Conservation (phyloP, 129 eudicot species). For the Tagetes erecta region DNA sequence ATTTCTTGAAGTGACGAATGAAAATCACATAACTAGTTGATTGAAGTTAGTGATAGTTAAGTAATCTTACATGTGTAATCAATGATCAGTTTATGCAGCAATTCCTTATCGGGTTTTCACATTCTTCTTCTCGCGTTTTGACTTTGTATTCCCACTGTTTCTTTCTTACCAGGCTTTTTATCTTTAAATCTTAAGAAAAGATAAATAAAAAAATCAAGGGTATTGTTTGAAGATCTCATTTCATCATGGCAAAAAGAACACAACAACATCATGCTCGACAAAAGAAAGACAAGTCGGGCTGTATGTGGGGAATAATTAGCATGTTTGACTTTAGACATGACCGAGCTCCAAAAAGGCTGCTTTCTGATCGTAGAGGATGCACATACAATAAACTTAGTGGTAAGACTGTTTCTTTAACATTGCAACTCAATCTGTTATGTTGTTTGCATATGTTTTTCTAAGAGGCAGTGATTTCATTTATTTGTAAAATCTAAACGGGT, state of each 20-base stretch:
- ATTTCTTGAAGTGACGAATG: not conserved
- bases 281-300: slow-evolving; percentile 69
- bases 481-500: not conserved
- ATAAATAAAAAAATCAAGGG: slow-evolving; percentile 12
- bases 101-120: not conserved
- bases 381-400: slow-evolving; percentile 35
- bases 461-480: not conserved
- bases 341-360: slow-evolving; percentile 61
- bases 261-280: slow-evolving; percentile 49
- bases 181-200: slow-evolving; percentile 8
- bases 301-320: slow-evolving; percentile 78
- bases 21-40: not conserved
- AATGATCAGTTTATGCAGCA: not conserved
- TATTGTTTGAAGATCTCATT: slow-evolving; percentile 11
- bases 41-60: not conserved
- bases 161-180: slow-evolving; percentile 28
- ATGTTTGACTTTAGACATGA: slow-evolving; percentile 80
- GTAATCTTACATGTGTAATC: not conserved
- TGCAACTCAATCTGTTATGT: not conserved
- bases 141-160: not conserved
- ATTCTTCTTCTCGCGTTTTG: not conserved
- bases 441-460: not conserved
- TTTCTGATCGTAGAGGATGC: slow-evolving; percentile 54
- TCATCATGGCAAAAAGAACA: slow-evolving; percentile 69
- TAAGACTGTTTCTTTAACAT: slow-evolving; percentile 39